Evolutionary conservation across 371 early-diverging fungal genomes (phyloP).

Genomic region (Aphelidium insulamus): DNA sequence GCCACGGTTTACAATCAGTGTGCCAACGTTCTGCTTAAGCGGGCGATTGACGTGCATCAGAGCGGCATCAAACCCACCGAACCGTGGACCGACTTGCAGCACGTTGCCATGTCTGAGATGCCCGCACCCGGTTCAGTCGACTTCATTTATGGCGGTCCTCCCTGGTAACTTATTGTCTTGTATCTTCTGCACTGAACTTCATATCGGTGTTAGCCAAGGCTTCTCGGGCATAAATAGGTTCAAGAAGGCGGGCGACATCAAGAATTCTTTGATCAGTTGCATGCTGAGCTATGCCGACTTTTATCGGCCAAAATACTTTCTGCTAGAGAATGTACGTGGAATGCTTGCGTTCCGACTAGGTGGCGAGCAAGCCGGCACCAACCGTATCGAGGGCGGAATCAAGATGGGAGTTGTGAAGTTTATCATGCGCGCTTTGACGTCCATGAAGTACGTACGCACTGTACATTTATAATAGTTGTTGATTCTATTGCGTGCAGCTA

Average conservation of each 20-base stretch:
- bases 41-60: conserved; percentile 18
- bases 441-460: conserved; percentile 16
- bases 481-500: conserved; percentile 7
- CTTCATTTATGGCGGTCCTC: conserved; percentile 41
- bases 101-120: conserved; percentile 15
- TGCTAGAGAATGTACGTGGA: conserved; percentile 35
- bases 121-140: conserved; percentile 29
- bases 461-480: not conserved
- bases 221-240: conserved; percentile 28
- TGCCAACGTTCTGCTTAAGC: conserved; percentile 23
- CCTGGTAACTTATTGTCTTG: conserved; percentile 10
- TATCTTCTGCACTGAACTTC: not conserved
- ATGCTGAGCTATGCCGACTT: conserved; percentile 33
- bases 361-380: conserved; percentile 17
- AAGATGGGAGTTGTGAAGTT: conserved; percentile 30
- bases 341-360: conserved; percentile 20
- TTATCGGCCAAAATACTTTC: conserved; percentile 28
- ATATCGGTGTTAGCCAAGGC: conserved; percentile 19
- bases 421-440: conserved; percentile 27
- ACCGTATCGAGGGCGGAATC: conserved; percentile 18
- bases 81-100: conserved; percentile 11
- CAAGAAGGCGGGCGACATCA: conserved; percentile 28
- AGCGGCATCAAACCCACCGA: conserved; percentile 5
- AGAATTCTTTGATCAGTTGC: conserved; percentile 29
- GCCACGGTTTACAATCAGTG: conserved; percentile 27